A percentile compares a stretch with the other conserved stretches of the same genome.
Conservation (phyloP, 2,329 filamentous ascomycete species). For the Fusarium oxysporum region DNA sequence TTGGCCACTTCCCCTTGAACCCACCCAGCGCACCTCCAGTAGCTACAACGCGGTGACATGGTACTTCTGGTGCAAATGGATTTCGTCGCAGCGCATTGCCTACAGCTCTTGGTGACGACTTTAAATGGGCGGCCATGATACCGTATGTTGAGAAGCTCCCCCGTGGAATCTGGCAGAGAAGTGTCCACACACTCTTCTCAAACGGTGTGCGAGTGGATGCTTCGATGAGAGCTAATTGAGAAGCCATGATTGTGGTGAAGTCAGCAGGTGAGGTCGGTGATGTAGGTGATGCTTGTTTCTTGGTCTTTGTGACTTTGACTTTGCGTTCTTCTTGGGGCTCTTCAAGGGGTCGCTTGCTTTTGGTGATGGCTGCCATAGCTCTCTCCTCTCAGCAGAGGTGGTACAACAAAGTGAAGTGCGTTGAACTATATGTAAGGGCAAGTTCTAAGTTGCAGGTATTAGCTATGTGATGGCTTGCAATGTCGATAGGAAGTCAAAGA, state of each 20-base stretch:
- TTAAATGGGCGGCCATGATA: conserved; percentile 73
- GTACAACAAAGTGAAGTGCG: background rate
- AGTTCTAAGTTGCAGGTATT: background rate
- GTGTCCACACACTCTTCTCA: conserved; percentile 74
- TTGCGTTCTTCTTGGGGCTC: conserved; percentile 23
- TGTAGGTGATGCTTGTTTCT: conserved; percentile 6
- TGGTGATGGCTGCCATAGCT: conserved; percentile 28
- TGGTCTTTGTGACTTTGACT: conserved; percentile 26
- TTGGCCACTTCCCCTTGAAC: conserved; percentile 75
- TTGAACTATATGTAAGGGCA: background rate
- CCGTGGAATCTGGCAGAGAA: conserved; percentile 80
- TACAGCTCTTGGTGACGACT: conserved; percentile 79
- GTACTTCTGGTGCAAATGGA: conserved; percentile 84
- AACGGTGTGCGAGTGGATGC: conserved; percentile 61
- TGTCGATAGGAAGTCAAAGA: background rate
- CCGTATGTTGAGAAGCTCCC: conserved; percentile 84
- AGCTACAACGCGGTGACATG: conserved; percentile 84
- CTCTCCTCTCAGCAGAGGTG: background rate
- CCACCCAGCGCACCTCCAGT: conserved; percentile 77
- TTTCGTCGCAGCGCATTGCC: conserved; percentile 82
- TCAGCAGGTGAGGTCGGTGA: background rate
- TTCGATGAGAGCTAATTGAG: conserved; percentile 60
- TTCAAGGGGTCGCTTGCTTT: conserved; percentile 40
- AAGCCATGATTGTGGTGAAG: conserved; percentile 46
- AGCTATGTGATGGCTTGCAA: background rate